A percentile compares a stretch with the other conserved stretches of the same genome.
These are phyloP conservation scores for Chrysoporthe austroafricana DNA, from an alignment of 2,329 filamentous ascomycete species.

Conservation along the genomic window DNA sequence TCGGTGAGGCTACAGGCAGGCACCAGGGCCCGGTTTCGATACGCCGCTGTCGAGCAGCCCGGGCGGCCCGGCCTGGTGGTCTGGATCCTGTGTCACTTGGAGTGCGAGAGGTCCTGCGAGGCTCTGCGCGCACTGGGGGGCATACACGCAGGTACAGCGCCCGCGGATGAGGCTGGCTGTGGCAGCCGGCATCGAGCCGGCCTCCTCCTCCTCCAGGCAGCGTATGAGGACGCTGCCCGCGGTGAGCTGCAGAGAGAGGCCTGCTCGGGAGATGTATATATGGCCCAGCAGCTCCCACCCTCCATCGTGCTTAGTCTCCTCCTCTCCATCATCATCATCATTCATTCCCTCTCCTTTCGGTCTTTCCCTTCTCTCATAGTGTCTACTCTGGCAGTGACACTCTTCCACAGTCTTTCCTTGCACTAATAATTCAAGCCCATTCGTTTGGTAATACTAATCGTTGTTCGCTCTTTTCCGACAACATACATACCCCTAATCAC, in stretches of 20 bases:
- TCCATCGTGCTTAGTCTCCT: neutral
- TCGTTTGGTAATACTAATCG: constrained; percentile 17
- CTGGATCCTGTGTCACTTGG: neutral
- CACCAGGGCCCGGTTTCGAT: neutral
- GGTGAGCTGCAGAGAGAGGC: neutral
- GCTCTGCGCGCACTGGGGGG: no score
- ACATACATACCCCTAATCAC: neutral
- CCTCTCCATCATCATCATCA: constrained; percentile 13
- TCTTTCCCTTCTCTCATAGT: constrained; percentile 14
- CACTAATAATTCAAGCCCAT: constrained; percentile 7
- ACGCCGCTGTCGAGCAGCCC: neutral
- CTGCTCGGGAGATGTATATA: constrained; percentile 5
- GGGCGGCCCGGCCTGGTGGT: neutral
- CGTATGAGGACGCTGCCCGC: neutral
- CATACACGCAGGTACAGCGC: neutral
- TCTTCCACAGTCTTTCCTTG: constrained; percentile 3
- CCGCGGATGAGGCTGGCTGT: neutral
- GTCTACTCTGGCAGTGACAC: constrained; percentile 18
- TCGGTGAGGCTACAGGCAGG: neutral
- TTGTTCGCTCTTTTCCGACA: neutral
- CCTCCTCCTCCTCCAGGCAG: neutral
- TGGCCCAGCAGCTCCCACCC: neutral
- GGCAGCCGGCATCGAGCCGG: neutral
- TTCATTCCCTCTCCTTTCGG: constrained; percentile 11
- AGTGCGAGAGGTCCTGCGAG: no score